phyloP scores from a whole-genome alignment of 139 green algal species.

The Picochlorum costavermella region DNA sequence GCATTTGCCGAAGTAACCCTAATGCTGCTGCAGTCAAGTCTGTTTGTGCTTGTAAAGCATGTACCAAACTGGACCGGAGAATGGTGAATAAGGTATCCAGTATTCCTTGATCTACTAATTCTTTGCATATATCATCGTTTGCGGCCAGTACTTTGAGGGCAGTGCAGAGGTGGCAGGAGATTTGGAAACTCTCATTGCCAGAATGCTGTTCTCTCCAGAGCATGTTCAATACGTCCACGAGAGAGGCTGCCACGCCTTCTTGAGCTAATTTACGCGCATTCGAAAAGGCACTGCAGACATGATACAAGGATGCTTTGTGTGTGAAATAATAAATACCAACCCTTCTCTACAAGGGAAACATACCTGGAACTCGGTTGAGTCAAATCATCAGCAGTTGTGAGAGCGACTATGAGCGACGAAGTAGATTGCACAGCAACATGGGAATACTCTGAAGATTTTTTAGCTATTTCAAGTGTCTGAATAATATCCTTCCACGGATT shows the following conservation, averaged over 20 bases:
- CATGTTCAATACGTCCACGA: constrained; percentile 22
- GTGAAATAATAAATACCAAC: not conserved
- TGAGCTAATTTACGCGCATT: constrained; percentile 38
- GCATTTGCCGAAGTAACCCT: constrained; percentile 65
- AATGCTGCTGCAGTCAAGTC: constrained; percentile 6
- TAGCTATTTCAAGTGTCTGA: not conserved
- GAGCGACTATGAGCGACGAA: constrained; percentile 24
- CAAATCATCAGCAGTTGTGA: constrained; percentile 59
- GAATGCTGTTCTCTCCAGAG: constrained; percentile 9
- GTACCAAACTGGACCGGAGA: constrained; percentile 1
- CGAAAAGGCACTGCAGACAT: constrained; percentile 30
- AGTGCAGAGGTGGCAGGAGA: not conserved
- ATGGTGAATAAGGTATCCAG: constrained; percentile 27
- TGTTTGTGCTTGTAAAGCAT: constrained; percentile 3
- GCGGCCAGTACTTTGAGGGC: constrained; percentile 29
- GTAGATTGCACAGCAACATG: constrained; percentile 20
- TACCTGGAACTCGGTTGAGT: constrained; percentile 33
- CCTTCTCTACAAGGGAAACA: not conserved
- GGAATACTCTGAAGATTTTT: not conserved
- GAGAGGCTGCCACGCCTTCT: constrained; percentile 20
- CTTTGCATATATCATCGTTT: constrained; percentile 64
- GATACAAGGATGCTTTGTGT: not conserved
- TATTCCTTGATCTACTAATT: constrained; percentile 31
- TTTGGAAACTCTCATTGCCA: not conserved
- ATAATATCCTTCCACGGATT: constrained; percentile 13